phyloP scores from a whole-genome alignment of 2,329 filamentous ascomycete genomes.

The Trichoderma polysporum region DNA sequence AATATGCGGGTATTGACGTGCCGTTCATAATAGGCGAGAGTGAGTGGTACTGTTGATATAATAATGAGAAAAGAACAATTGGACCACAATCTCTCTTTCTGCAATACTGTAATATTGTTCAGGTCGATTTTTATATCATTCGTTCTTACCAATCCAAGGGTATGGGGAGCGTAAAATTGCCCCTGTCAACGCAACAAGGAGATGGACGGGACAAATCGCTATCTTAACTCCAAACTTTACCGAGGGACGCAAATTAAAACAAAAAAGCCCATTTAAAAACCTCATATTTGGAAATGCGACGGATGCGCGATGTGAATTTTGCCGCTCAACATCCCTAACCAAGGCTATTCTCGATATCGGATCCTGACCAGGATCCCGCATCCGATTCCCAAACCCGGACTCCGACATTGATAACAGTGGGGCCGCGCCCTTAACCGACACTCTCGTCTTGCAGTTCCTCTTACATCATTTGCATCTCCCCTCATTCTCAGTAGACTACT shows the following conservation, averaged over 20 bases:
- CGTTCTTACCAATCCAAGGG: not conserved
- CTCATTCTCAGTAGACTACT: not conserved
- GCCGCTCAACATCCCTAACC: not conserved
- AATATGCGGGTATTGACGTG: not conserved
- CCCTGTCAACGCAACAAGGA: not conserved
- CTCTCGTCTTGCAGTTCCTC: not conserved
- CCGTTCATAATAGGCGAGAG: not conserved
- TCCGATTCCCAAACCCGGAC: not conserved
- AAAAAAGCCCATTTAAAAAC: not conserved
- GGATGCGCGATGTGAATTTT: not conserved
- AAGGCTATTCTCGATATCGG: not conserved
- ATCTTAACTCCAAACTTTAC: not conserved
- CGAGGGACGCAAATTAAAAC: not conserved
- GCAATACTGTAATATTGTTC: not conserved
- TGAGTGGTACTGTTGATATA: not conserved
- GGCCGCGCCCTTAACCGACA: conserved; percentile 17
- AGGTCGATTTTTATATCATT: not conserved
- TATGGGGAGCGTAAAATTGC: not conserved
- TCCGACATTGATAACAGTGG: not conserved
- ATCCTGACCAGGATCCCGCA: not conserved
- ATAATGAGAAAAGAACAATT: not conserved
- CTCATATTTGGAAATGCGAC: not conserved
- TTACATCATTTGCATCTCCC: not conserved
- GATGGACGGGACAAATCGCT: not conserved
- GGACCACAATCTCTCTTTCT: not conserved